These are phyloP conservation scores for Calcarisporium arbuscula DNA, from an alignment of 2,329 filamentous ascomycete genomes.

Conservation along the genomic window DNA sequence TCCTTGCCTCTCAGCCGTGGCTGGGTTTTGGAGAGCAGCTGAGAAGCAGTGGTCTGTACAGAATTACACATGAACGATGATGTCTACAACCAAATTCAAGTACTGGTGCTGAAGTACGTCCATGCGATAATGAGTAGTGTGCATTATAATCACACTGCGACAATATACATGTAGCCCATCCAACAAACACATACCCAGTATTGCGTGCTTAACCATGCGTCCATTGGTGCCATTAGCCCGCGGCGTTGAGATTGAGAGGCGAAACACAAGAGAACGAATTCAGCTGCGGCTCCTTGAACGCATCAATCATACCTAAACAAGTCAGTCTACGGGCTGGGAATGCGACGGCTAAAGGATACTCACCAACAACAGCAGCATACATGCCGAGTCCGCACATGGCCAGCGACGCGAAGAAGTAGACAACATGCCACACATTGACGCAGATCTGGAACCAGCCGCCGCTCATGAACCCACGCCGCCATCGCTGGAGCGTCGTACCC, in stretches of 20 bases:
- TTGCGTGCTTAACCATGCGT: too few relatives aligned
- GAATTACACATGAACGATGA: too few relatives aligned
- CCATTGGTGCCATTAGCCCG: too few relatives aligned
- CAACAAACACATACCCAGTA: too few relatives aligned
- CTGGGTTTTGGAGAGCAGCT: too few relatives aligned
- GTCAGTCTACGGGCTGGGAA: neutral
- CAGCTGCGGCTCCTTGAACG: slow-evolving; percentile 12
- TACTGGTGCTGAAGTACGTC: too few relatives aligned
- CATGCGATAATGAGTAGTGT: too few relatives aligned
- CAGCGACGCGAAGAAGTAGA: slow-evolving; percentile 11
- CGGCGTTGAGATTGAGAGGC: slow-evolving; percentile 10
- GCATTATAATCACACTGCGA: too few relatives aligned
- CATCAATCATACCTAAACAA: slow-evolving; percentile 7
- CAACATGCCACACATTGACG: slow-evolving; percentile 6
- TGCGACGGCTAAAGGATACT: neutral
- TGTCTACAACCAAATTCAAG: too few relatives aligned
- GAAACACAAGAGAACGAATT: slow-evolving; percentile 14
- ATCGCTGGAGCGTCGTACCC: slow-evolving; percentile 5
- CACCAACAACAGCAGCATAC: slow-evolving; percentile 10
- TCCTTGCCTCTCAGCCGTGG: too few relatives aligned
- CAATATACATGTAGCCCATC: too few relatives aligned
- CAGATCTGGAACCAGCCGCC: slow-evolving; percentile 5
- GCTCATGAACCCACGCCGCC: slow-evolving; percentile 7
- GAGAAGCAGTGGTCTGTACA: too few relatives aligned
- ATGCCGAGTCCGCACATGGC: slow-evolving; percentile 10